Evolutionary conservation across 139 green algal species (phyloP).

Genomic region (Chlorella sp.): DNA sequence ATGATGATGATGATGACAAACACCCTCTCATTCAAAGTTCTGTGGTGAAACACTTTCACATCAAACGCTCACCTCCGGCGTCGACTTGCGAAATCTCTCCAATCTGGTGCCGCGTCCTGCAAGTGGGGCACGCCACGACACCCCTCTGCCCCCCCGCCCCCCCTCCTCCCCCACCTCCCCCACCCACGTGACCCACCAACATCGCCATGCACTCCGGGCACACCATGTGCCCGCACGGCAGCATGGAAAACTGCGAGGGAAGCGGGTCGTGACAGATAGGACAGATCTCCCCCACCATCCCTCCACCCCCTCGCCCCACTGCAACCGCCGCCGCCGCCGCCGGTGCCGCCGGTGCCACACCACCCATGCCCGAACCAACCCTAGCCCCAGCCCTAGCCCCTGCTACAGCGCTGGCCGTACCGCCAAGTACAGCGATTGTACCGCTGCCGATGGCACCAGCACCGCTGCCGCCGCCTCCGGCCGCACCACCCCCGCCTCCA

Average conservation of each 20-base stretch:
- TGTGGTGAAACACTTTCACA: neutral
- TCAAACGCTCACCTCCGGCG: neutral
- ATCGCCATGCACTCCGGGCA: slow-evolving; percentile 55
- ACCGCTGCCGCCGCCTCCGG: neutral
- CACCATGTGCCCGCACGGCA: slow-evolving; percentile 68
- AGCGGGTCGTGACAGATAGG: slow-evolving; percentile 67
- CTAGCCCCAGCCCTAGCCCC: neutral
- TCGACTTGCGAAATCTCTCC: slow-evolving; percentile 60
- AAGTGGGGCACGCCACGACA: slow-evolving; percentile 84
- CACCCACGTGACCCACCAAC: slow-evolving; percentile 30
- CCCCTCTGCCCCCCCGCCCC: slow-evolving; percentile 28
- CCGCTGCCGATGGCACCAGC: neutral
- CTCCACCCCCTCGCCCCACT: neutral
- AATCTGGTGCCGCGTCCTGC: slow-evolving; percentile 34
- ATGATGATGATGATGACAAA: too few relatives aligned
- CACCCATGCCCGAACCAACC: neutral
- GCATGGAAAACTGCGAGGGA: slow-evolving; percentile 43
- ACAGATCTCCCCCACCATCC: slow-evolving; percentile 38
- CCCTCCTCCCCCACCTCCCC: slow-evolving; percentile 30
- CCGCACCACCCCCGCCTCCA: neutral
- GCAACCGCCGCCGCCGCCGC: neutral
- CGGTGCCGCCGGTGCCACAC: slow-evolving; percentile 1
- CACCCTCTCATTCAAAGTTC: too few relatives aligned
- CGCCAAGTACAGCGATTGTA: neutral
- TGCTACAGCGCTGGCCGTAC: neutral